These are phyloP conservation scores for Asterochloris erici DNA, from an alignment of 139 green algal genomes.

Conservation along the genomic window DNA sequence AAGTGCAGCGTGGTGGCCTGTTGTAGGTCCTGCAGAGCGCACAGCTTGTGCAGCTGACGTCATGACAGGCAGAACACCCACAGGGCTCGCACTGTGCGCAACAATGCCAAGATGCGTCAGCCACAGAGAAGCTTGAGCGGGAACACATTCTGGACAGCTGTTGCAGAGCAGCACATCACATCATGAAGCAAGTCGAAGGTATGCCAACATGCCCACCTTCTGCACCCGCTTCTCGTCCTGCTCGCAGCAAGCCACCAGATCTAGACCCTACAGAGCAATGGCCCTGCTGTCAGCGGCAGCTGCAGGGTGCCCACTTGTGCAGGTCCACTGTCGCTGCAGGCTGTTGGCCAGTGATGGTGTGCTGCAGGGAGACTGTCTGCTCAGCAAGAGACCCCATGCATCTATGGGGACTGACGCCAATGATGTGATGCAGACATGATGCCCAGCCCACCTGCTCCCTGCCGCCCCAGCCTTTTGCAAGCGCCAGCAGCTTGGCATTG, in stretches of 20 bases:
- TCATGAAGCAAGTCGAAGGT: too few species aligned
- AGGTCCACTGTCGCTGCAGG: too few species aligned
- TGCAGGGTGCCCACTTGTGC: too few species aligned
- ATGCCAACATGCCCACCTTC: conserved; percentile 8
- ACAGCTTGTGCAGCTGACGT: background rate
- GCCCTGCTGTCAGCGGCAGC: too few species aligned
- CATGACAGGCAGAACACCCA: background rate
- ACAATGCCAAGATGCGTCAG: background rate
- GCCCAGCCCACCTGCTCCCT: conserved; percentile 60
- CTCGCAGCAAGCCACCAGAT: conserved; percentile 48
- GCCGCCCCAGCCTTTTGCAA: conserved; percentile 79
- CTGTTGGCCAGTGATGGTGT: too few species aligned
- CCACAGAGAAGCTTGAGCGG: background rate
- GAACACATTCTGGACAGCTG: too few species aligned
- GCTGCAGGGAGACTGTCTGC: too few species aligned
- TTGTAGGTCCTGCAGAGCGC: conserved; percentile 27
- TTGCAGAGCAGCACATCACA: too few species aligned
- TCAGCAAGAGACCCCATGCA: too few species aligned
- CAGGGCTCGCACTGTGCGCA: background rate
- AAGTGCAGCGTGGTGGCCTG: conserved; percentile 62
- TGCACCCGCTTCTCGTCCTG: conserved; percentile 11
- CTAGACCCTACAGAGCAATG: conserved; percentile 52
- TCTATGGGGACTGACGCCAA: too few species aligned
- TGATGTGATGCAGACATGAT: too few species aligned
- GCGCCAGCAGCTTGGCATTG: conserved; percentile 57